Evolutionary conservation across 345 rosid genomes (phyloP), one percentile per base, ranked within the genome.

Genomic region (Arabidopsis suecica): DNA sequence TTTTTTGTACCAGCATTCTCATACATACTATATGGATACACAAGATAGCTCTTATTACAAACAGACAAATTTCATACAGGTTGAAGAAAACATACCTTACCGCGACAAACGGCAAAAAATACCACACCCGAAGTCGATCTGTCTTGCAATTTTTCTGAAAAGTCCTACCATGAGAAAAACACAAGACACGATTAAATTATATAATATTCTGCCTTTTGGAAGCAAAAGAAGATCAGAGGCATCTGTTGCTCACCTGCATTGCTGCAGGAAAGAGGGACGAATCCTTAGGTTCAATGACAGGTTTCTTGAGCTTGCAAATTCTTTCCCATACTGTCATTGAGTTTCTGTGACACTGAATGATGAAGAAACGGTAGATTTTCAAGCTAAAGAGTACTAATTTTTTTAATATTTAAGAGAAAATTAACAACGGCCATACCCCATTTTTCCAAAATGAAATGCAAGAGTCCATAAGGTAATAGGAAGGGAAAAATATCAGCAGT

Each of bases 51-150:
- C 33, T 50, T 50, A 13, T 22, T 10, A 41, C 56, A 65, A 36
- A 65, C 68, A 57, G 49, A 6, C 42, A 59, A 7, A 42, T 16
- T 51, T 34, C 41, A 40, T 40, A 65, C 32, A 44, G 36, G 68
- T 37, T 61, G 75, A 78, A 49, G 61, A 69, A 36, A 69, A 25
- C 73, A 72, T 79, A 95, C 99, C 97, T 95, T 95, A 75, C 99
- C 99, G 36, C 99, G 97, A 68, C 97, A 95, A 80, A 95, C 97
- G 57, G 99, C 97, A 76, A 95, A 95, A 86, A 95, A 92, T 61
- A 95, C 76, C 28, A 93, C 97, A 76, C 99, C 97, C 18, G 85
- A 86, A 73, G 77, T 80, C 68, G 90, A 86, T 66, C 83, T 74
- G 78, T 90, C 97, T 79, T 85, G 88, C 83, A 95, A 76, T 80